These are phyloP conservation scores for Penstemon eatonii DNA, from an alignment of 257 asterid species.

Conservation along the genomic window DNA sequence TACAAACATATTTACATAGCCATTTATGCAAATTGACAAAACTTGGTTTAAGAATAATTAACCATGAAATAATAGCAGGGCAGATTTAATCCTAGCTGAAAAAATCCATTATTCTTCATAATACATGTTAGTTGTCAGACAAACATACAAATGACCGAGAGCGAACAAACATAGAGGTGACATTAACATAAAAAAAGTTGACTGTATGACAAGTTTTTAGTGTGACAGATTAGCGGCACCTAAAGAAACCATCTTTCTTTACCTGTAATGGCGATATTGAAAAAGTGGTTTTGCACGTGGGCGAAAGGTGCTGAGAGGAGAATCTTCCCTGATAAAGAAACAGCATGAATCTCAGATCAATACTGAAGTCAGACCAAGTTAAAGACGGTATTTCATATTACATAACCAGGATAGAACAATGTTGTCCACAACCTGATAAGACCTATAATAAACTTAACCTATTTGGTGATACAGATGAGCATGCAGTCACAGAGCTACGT, in stretches of 20 bases:
- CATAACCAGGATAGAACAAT: slow-evolving; percentile 13
- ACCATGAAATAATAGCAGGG: neutral
- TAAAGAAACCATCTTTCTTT: slow-evolving; percentile 31
- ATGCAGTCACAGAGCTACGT: slow-evolving; percentile 20
- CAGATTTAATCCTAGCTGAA: slow-evolving; percentile 2
- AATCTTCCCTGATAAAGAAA: slow-evolving; percentile 78
- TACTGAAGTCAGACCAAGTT: slow-evolving; percentile 20
- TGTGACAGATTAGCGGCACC: slow-evolving; percentile 15
- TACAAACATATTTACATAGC: slow-evolving; percentile 14
- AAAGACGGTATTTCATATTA: slow-evolving; percentile 25
- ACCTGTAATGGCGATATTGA: slow-evolving; percentile 99
- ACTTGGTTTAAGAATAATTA: neutral
- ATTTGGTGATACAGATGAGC: slow-evolving; percentile 21
- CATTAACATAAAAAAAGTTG: slow-evolving; percentile 14
- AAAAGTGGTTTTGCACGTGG: slow-evolving; percentile 95
- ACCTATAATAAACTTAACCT: slow-evolving; percentile 25
- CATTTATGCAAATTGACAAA: slow-evolving; percentile 14
- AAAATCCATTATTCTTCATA: slow-evolving; percentile 2
- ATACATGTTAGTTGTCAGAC: slow-evolving; percentile 13
- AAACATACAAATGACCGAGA: slow-evolving; percentile 18
- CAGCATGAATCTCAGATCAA: slow-evolving; percentile 30
- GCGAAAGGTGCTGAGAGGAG: slow-evolving; percentile 80
- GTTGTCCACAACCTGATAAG: slow-evolving; percentile 12
- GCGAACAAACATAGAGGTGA: slow-evolving; percentile 22
- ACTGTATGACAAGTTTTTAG: neutral